These are phyloP conservation scores for Chalciporus pseudorubinellus DNA, from an alignment of 768 basidiomycete genomes.

Conservation along the genomic window DNA sequence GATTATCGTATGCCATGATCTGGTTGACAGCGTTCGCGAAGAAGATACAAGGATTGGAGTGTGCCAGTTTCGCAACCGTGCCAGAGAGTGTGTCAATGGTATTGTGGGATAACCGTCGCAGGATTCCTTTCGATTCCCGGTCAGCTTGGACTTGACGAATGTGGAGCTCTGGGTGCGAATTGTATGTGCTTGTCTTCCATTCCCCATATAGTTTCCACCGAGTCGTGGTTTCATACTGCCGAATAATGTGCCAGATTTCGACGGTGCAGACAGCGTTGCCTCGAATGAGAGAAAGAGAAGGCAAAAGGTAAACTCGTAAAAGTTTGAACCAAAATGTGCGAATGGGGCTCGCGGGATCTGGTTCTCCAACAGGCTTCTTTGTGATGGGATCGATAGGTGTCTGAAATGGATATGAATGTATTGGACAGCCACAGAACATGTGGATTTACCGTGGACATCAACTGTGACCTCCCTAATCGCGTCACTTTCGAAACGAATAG, in stretches of 20 bases:
- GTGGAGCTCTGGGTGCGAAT: constrained; percentile 73
- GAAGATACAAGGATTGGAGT: constrained; percentile 90
- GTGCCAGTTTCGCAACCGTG: constrained; percentile 87
- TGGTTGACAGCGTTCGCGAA: constrained; percentile 89
- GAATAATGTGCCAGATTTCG: constrained; percentile 90
- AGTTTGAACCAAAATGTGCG: constrained; percentile 84
- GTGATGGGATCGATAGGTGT: constrained; percentile 55
- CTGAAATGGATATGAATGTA: constrained; percentile 27
- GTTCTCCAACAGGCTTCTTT: constrained; percentile 54
- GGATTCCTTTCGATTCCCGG: constrained; percentile 82
- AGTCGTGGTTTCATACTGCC: constrained; percentile 69
- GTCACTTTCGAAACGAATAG: constrained; percentile 77
- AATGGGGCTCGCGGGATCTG: constrained; percentile 57
- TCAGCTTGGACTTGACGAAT: constrained; percentile 83
- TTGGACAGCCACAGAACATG: not conserved
- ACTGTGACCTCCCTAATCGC: constrained; percentile 68
- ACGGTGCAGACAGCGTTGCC: constrained; percentile 87
- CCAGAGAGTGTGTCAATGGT: constrained; percentile 84
- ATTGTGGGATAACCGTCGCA: constrained; percentile 82
- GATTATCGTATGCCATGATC: constrained; percentile 94
- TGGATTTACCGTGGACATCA: constrained; percentile 50
- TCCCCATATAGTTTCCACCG: constrained; percentile 96
- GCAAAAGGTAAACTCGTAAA: constrained; percentile 77
- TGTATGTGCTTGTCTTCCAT: constrained; percentile 78
- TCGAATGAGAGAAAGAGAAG: constrained; percentile 80